Percentiles rank a stretch among this genome's conserved stretches.
These are phyloP conservation scores for Nakataea oryzae DNA, from an alignment of 2,329 filamentous ascomycete genomes.

Conservation along the genomic window DNA sequence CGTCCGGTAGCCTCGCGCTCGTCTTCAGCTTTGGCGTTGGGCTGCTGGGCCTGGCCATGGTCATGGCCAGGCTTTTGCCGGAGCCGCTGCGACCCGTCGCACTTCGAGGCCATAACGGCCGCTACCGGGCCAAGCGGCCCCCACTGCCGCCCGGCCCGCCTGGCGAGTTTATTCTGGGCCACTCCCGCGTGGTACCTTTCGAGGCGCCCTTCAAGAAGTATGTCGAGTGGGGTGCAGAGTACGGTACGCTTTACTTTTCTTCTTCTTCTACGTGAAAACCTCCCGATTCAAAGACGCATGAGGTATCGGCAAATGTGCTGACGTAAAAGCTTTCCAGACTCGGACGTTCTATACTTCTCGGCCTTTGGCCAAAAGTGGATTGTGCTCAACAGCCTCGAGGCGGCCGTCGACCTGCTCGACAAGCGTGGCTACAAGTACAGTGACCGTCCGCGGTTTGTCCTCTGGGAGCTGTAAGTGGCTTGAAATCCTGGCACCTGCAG, in stretches of 20 bases:
- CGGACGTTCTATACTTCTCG: constrained; percentile 17
- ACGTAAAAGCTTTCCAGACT: constrained; percentile 3
- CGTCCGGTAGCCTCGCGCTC: not conserved
- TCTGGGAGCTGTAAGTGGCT: constrained; percentile 20
- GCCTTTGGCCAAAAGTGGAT: constrained; percentile 25
- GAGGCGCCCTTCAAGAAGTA: constrained; percentile 8
- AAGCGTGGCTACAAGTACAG: constrained; percentile 32
- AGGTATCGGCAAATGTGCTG: not conserved
- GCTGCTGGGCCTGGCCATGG: not conserved
- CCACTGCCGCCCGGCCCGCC: constrained; percentile 10
- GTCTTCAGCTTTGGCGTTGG: not conserved
- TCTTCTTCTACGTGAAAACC: not conserved
- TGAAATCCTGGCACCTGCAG: not conserved
- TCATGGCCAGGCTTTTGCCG: not conserved
- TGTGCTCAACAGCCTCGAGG: constrained; percentile 30
- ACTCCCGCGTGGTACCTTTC: constrained; percentile 8
- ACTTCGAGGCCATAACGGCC: not conserved
- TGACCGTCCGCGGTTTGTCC: constrained; percentile 32
- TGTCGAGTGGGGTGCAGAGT: constrained; percentile 6
- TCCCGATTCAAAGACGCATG: not conserved
- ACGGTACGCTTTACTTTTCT: constrained; percentile 1
- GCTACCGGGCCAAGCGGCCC: not conserved
- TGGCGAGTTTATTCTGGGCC: constrained; percentile 26
- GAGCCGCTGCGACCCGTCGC: not conserved
- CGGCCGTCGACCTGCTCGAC: constrained; percentile 32